Evolutionary conservation across 805 yeast species (phyloP).

Genomic region (Suhomyces emberorum): DNA sequence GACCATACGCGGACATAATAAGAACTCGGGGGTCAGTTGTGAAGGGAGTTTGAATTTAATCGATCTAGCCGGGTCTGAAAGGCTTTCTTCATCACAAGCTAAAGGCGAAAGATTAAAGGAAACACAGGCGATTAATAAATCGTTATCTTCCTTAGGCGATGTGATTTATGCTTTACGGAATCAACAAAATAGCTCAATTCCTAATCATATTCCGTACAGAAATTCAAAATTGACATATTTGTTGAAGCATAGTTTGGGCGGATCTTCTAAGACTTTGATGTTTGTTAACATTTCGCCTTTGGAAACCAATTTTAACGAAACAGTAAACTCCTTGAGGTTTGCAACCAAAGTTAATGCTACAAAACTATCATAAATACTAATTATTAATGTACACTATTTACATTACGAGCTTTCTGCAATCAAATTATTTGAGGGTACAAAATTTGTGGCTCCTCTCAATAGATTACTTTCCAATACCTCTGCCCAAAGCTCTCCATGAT

Average conservation of each 20-base stretch:
- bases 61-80: conserved; percentile 93
- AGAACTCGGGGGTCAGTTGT: conserved; percentile 42
- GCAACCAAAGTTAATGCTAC: conserved; percentile 80
- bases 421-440: conserved; percentile 27
- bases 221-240: conserved; percentile 77
- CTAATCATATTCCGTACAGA: conserved; percentile 60
- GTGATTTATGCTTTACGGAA: conserved; percentile 70
- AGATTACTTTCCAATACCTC: conserved; percentile 19
- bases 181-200: conserved; percentile 28
- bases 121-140: conserved; percentile 85
- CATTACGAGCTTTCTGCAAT: conserved; percentile 15
- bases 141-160: conserved; percentile 84
- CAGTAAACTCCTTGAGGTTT: conserved; percentile 80
- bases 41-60: conserved; percentile 74
- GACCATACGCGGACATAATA: conserved; percentile 53
- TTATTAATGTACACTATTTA: conserved; percentile 3
- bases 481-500: conserved; percentile 29
- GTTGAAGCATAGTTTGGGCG: conserved; percentile 78
- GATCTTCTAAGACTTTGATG: conserved; percentile 87
- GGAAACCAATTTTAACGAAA: conserved; percentile 61
- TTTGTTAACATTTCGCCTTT: conserved; percentile 84
- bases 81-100: conserved; percentile 71
- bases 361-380: conserved; percentile 12
- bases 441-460: conserved; percentile 26
- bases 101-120: conserved; percentile 79